Conservation (phyloP, 169 alveolate genomes). For the Plasmodium malariae region DNA sequence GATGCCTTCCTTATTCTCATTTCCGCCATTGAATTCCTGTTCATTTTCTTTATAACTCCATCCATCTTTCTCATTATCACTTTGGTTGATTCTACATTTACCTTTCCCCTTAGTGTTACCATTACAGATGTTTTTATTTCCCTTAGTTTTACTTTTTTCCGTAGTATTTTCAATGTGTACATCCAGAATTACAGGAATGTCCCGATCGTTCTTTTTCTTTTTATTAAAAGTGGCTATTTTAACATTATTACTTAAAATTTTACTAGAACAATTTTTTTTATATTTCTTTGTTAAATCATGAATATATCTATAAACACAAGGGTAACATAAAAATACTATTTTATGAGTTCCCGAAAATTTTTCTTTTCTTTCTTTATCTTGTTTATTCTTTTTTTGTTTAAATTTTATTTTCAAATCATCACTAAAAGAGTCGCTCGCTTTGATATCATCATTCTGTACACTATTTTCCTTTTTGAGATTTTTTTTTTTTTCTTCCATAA, state of each 20-base stretch:
- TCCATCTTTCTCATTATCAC: background rate
- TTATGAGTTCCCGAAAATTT: slow-evolving; percentile 18
- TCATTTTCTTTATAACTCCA: background rate
- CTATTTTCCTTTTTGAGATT: background rate
- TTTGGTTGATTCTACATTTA: background rate
- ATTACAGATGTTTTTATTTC: background rate
- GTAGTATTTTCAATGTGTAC: background rate
- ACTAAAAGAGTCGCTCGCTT: background rate
- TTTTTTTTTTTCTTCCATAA: background rate
- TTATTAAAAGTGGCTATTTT: slow-evolving; percentile 58
- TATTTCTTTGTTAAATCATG: slow-evolving; percentile 60
- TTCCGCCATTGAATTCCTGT: background rate
- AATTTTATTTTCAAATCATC: slow-evolving; percentile 24
- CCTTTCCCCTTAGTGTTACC: background rate
- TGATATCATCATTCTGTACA: slow-evolving; percentile 5
- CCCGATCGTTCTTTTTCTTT: slow-evolving; percentile 16
- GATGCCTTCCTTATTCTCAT: background rate
- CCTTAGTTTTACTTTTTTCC: slow-evolving; percentile 11
- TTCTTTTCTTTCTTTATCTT: slow-evolving; percentile 47
- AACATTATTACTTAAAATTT: slow-evolving; percentile 69
- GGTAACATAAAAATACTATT: slow-evolving; percentile 73
- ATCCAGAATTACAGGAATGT: background rate
- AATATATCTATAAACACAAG: slow-evolving; percentile 65
- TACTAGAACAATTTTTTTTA: slow-evolving; percentile 58
- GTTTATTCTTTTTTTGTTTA: slow-evolving; percentile 42